Conservation (phyloP, 140 eudicot species). For the Bidens hawaiensis region DNA sequence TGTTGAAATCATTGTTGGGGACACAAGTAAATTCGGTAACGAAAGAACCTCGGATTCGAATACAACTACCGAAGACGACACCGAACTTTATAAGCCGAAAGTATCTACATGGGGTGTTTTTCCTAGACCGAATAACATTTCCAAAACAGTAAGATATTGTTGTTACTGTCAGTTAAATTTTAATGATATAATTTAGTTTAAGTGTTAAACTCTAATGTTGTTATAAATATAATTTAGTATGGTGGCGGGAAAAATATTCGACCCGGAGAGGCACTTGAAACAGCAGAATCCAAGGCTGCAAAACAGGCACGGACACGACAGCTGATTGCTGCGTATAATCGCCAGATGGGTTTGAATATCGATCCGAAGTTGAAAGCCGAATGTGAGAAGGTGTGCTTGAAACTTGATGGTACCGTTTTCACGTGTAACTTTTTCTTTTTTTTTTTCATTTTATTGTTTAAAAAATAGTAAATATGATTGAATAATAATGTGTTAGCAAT, state of each 20-base stretch:
- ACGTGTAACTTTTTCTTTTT: constrained; percentile 8
- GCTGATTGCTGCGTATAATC: constrained; percentile 61
- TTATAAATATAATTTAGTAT: constrained; percentile 32
- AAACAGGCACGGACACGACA: constrained; percentile 71
- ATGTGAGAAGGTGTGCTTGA: constrained; percentile 70
- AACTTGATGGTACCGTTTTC: constrained; percentile 21
- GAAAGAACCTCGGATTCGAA: constrained; percentile 20
- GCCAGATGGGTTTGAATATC: constrained; percentile 43
- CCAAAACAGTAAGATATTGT: constrained; percentile 55
- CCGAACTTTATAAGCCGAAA: constrained; percentile 79
- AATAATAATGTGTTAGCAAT: constrained; percentile 22
- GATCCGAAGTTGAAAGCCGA: constrained; percentile 80
- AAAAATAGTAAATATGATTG: not conserved
- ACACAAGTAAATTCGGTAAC: constrained; percentile 58
- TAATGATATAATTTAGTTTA: too few species aligned
- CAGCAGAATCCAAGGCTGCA: constrained; percentile 73
- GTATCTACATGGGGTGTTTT: constrained; percentile 94
- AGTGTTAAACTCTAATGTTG: constrained; percentile 8
- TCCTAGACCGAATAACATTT: constrained; percentile 74
- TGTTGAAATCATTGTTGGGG: constrained; percentile 84
- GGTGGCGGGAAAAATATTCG: constrained; percentile 87
- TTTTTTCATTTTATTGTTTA: constrained; percentile 8
- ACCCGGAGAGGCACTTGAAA: constrained; percentile 81
- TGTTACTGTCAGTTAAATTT: not conserved
- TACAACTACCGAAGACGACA: constrained; percentile 41